Evolutionary conservation across 495 filamentous ascomycete genomes (phyloP), one percentile per base, ranked within the genome.

Genomic region (Daldinia loculata): DNA sequence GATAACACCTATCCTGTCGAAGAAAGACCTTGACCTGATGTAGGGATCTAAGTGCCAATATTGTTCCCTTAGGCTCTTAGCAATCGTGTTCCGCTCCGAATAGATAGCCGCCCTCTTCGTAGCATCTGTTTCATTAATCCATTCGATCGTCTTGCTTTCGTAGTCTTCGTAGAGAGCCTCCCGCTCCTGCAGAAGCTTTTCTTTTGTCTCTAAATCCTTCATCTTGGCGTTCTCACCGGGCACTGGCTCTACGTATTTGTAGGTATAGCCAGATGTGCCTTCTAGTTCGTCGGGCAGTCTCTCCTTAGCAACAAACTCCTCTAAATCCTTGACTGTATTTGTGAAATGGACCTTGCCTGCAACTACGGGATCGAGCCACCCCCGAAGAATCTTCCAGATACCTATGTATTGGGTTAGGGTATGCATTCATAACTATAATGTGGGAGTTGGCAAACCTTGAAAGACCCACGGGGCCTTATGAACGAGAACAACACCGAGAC

Each of bases 381-480:
- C 93, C 71, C 88, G 90, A 78, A 99, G 96, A 63, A 99, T 91
- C 72, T 87, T 93, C 95, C 91, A 93, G 63, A 93, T 90, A 41
- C 89, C 89, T 91, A 61, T 19, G 12, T 15, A 22, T 41, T 27
- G 14, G 29, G 50, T 67, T 38, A 71, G 63, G 30, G 8, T 27
- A 62, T 61, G 7, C 17, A 19, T 48, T 12, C 30, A 52, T 56
- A 65, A 59, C 67, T 43, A 43, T 30, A 22, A 26, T 19, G 17
- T 17, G 36, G 8, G 7, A 17, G 39, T 1, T 58, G 24, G 67
- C 36, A 6, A 71, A 91, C 92, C 89, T 81, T 95, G 93, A 83
- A 99, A 99, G 39, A 98, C 82, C 95, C 95, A 99, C 4, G 95
- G 95, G 0, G 95, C 89, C 79, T 97, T 97, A 82, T 99, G 94